A percentile compares a stretch with the other conserved stretches of the same genome.
Conservation (phyloP, 1,139 yeast genomes). For the Nakaseomyces kungkrabaensis region DNA sequence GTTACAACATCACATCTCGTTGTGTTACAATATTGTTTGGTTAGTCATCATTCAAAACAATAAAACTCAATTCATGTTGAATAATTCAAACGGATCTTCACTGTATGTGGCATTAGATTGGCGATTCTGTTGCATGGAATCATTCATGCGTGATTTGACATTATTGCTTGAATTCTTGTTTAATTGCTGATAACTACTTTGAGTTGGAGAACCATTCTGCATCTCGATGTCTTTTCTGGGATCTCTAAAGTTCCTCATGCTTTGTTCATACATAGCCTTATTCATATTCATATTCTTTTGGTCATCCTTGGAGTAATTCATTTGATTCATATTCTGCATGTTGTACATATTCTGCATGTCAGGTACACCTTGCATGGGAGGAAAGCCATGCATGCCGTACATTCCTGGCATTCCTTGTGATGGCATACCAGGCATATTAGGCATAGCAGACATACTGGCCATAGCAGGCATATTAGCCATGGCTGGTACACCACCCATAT, state of each 20-base stretch:
- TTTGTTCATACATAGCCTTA: neutral
- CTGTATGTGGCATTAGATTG: neutral
- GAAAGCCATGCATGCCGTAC: neutral
- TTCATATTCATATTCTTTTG: neutral
- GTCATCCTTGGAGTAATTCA: neutral
- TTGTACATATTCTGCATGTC: neutral
- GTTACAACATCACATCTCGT: neutral
- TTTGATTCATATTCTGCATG: neutral
- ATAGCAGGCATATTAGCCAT: neutral
- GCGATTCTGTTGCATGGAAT: neutral
- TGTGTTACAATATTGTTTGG: neutral
- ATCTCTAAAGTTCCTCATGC: neutral
- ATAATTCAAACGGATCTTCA: neutral
- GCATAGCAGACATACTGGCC: neutral
- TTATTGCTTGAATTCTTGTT: neutral
- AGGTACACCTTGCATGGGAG: neutral
- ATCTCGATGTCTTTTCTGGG: neutral
- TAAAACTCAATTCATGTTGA: neutral
- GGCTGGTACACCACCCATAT: neutral
- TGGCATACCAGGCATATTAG: neutral
- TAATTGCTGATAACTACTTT: neutral
- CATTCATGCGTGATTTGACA: neutral
- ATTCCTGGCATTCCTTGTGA: neutral
- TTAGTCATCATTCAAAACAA: too few relatives aligned
- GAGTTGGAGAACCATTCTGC: neutral